A percentile compares a stretch with the other conserved stretches of the same genome.
These are phyloP conservation scores for Bruguiera parviflora DNA, from an alignment of 345 rosid species.

Conservation along the genomic window DNA sequence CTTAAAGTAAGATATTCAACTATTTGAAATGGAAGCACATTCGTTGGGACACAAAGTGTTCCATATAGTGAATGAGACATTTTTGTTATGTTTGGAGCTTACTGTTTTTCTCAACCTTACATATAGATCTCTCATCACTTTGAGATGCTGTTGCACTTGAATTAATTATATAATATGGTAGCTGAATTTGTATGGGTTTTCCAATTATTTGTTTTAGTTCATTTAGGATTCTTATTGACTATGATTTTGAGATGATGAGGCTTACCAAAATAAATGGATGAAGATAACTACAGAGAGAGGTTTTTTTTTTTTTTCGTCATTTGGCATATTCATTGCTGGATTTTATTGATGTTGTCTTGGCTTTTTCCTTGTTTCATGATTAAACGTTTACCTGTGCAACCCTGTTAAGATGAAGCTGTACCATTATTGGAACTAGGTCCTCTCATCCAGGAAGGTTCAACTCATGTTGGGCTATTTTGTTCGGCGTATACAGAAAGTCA, in stretches of 20 bases:
- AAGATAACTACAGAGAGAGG: background rate
- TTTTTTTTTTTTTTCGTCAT: background rate
- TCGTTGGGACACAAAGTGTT: no score
- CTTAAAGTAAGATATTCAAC: conserved; percentile 49
- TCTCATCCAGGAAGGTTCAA: conserved; percentile 68
- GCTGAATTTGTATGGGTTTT: background rate
- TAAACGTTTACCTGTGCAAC: background rate
- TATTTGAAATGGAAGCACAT: no score
- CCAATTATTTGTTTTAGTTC: no score
- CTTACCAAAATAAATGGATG: no score
- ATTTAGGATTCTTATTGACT: no score
- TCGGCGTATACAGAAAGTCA: conserved; percentile 36
- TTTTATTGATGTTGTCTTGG: background rate
- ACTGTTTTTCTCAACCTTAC: background rate
- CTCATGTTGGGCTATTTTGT: conserved; percentile 77
- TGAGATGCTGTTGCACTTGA: background rate
- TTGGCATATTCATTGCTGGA: background rate
- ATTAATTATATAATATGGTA: background rate
- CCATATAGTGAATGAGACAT: no score
- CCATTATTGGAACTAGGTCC: conserved; percentile 52
- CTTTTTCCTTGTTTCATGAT: conserved; percentile 6
- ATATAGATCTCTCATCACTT: background rate
- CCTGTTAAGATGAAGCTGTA: background rate
- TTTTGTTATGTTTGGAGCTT: no score
- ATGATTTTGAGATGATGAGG: no score